Conservation (phyloP, 768 basidiomycete genomes). For the Rhizopogon vinicolor region DNA sequence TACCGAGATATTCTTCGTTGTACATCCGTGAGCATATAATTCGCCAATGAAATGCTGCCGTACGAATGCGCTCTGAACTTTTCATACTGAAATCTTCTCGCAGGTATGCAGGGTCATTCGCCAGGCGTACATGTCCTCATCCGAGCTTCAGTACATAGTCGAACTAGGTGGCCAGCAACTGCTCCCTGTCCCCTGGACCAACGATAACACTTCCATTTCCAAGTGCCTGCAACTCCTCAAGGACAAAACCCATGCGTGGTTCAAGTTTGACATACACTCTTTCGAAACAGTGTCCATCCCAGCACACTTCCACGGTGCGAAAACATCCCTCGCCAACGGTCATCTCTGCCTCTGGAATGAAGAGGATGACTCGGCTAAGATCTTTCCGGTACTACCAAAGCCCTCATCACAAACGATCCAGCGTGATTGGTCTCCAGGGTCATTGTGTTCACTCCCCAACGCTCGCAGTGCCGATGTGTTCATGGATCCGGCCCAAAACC, state of each 20-base stretch:
- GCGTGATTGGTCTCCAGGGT: background rate
- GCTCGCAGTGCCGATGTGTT: background rate
- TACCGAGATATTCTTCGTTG: background rate
- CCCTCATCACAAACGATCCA: background rate
- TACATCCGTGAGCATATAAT: background rate
- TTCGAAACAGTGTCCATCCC: background rate
- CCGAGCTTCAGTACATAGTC: background rate
- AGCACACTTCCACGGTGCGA: background rate
- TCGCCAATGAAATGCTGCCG: background rate
- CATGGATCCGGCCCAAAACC: background rate
- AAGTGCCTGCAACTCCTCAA: background rate
- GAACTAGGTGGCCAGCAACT: background rate
- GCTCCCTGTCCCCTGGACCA: background rate
- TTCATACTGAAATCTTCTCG: background rate
- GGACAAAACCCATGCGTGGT: background rate
- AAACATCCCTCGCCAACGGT: background rate
- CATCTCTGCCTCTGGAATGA: background rate
- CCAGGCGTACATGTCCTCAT: background rate
- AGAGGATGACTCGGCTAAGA: background rate
- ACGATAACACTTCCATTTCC: background rate
- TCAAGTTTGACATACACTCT: background rate
- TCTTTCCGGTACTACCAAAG: background rate
- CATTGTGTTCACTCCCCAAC: background rate
- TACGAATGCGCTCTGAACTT: no score
- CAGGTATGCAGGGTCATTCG: background rate